A percentile compares a stretch with the other conserved stretches of the same genome.
These are phyloP conservation scores for Chaetomium sp. DNA, from an alignment of 2,329 filamentous ascomycete species.

Conservation along the genomic window DNA sequence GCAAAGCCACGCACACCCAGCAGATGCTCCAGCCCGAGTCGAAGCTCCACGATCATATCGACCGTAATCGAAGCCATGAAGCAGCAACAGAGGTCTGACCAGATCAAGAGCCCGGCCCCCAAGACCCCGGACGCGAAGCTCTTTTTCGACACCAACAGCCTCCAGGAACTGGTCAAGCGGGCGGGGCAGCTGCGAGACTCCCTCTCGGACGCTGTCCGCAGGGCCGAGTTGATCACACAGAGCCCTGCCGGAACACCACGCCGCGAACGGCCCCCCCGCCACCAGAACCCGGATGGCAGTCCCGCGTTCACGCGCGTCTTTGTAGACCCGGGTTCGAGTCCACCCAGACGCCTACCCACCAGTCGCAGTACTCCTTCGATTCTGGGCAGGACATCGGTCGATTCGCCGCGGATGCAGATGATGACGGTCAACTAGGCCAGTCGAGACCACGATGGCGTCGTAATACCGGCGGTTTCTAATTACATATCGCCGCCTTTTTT, in stretches of 20 bases:
- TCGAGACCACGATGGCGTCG: neutral
- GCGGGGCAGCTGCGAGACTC: constrained; percentile 61
- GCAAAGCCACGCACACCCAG: constrained; percentile 48
- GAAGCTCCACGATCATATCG: constrained; percentile 54
- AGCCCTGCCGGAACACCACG: constrained; percentile 57
- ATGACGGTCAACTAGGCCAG: constrained; percentile 59
- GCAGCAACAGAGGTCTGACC: constrained; percentile 49
- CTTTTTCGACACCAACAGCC: constrained; percentile 69
- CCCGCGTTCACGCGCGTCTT: constrained; percentile 70
- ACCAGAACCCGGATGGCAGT: constrained; percentile 54
- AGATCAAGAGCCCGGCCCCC: constrained; percentile 39
- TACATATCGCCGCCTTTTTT: neutral
- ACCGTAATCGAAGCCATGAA: constrained; percentile 68
- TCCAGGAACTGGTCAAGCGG: constrained; percentile 66
- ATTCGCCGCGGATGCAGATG: constrained; percentile 62
- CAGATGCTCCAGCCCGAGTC: constrained; percentile 35
- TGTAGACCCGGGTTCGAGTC: constrained; percentile 61
- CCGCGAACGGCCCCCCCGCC: constrained; percentile 47
- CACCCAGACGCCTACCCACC: constrained; percentile 53
- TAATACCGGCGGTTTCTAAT: neutral
- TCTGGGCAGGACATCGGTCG: constrained; percentile 52
- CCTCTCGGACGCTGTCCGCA: constrained; percentile 62
- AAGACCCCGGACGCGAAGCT: constrained; percentile 54
- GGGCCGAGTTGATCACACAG: constrained; percentile 59
- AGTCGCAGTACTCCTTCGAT: constrained; percentile 59